A percentile compares a stretch with the other conserved stretches of the same genome.
These are phyloP conservation scores for Nepenthes gracilis DNA, from an alignment of 148 eudicot genomes.

Conservation along the genomic window DNA sequence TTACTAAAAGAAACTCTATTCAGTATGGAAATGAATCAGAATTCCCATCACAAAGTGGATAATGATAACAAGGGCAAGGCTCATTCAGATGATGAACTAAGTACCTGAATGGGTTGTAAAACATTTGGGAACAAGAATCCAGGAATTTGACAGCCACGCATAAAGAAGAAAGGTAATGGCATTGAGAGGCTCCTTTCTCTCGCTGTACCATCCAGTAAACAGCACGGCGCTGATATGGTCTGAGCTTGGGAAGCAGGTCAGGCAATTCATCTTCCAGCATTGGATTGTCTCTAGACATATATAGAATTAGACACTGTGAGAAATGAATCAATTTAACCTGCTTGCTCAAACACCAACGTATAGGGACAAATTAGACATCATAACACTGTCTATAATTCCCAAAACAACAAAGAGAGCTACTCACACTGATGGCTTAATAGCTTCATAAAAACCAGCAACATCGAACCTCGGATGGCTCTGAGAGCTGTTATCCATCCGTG, in stretches of 20 bases:
- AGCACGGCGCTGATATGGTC: conserved; percentile 97
- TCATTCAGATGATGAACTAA: no score
- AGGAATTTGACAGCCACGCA: conserved; percentile 62
- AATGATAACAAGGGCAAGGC: no score
- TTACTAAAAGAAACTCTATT: no score
- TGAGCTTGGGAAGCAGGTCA: conserved; percentile 74
- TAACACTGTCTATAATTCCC: no score
- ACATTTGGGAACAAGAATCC: conserved; percentile 56
- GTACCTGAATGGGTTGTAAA: conserved; percentile 90
- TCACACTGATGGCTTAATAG: conserved; percentile 88
- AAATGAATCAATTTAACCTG: background rate
- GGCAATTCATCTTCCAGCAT: conserved; percentile 63
- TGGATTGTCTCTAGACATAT: conserved; percentile 45
- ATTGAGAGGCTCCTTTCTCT: conserved; percentile 48
- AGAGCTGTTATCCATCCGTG: conserved; percentile 13
- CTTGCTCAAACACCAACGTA: no score
- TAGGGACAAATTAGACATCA: no score
- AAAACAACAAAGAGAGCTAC: conserved; percentile 13
- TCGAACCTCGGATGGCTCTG: conserved; percentile 44
- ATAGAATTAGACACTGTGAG: conserved; percentile 3
- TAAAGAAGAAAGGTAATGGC: conserved; percentile 46
- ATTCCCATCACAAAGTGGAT: no score
- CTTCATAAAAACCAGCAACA: conserved; percentile 82
- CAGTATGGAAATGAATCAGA: no score
- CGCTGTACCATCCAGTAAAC: conserved; percentile 90